Percentiles rank a stretch among this genome's conserved stretches.
Conservation (phyloP, 495 filamentous ascomycete genomes). For the Peziza echinospora region DNA sequence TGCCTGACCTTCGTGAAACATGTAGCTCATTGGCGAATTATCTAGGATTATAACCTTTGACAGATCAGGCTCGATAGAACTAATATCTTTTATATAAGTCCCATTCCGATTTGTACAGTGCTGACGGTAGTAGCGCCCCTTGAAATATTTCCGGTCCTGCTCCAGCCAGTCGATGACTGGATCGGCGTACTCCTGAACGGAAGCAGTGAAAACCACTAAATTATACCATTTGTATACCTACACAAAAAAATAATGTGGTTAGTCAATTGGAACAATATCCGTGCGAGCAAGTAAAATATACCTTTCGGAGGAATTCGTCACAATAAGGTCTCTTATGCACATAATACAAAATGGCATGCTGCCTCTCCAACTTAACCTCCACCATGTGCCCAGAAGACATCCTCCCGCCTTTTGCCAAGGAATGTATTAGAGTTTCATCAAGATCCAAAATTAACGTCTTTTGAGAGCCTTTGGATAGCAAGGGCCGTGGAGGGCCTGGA, state of each 20-base stretch:
- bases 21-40: slow-evolving; percentile 93
- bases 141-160: slow-evolving; percentile 87
- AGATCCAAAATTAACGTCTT: slow-evolving; percentile 92
- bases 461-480: slow-evolving; percentile 46
- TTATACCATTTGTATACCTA: slow-evolving; percentile 93
- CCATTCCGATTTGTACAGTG: slow-evolving; percentile 90
- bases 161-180: slow-evolving; percentile 98
- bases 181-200: slow-evolving; percentile 95
- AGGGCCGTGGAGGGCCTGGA: slow-evolving; percentile 66
- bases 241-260: background rate
- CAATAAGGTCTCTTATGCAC: slow-evolving; percentile 94
- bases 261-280: background rate
- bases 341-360: slow-evolving; percentile 95
- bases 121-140: slow-evolving; percentile 76
- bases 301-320: slow-evolving; percentile 85
- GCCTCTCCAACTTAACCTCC: slow-evolving; percentile 81
- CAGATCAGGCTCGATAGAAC: slow-evolving; percentile 83
- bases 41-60: slow-evolving; percentile 97
- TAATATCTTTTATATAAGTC: slow-evolving; percentile 93
- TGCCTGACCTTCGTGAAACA: slow-evolving; percentile 81
- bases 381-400: slow-evolving; percentile 98
- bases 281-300: slow-evolving; percentile 20
- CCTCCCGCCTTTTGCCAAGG: slow-evolving; percentile 81
- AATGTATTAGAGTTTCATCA: slow-evolving; percentile 94
- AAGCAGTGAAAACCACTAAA: slow-evolving; percentile 88